phyloP scores from a whole-genome alignment of 163 green algal species.

The Botryococcus braunii region DNA sequence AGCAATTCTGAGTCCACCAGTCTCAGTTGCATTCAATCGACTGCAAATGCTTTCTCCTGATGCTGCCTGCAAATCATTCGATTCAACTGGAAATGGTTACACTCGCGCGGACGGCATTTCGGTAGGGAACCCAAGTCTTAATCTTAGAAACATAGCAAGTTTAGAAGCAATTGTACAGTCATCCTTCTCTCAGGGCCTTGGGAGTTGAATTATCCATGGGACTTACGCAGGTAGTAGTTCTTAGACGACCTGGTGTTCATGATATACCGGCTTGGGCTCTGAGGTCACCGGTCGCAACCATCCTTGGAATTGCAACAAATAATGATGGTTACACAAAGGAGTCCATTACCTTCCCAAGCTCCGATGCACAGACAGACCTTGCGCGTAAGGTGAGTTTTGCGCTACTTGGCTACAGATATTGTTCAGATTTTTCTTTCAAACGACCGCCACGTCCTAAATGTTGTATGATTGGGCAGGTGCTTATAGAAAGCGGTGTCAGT shows the following conservation, averaged over 20 bases:
- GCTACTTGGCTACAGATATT: background rate
- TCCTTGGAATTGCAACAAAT: slow-evolving; percentile 5
- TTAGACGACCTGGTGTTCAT: too few relatives aligned
- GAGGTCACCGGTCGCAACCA: background rate
- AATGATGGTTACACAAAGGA: slow-evolving; percentile 11
- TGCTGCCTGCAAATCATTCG: slow-evolving; percentile 11
- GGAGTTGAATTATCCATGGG: too few relatives aligned
- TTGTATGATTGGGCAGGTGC: background rate
- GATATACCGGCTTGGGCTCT: background rate
- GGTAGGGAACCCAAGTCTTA: too few relatives aligned
- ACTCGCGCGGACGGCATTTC: slow-evolving; percentile 2
- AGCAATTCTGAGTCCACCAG: background rate
- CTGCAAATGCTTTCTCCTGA: slow-evolving; percentile 15
- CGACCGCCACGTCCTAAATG: background rate
- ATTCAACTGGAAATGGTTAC: slow-evolving; percentile 6
- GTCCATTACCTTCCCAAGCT: slow-evolving; percentile 4
- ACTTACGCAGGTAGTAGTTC: too few relatives aligned
- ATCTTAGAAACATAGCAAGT: too few relatives aligned
- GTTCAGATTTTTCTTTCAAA: background rate
- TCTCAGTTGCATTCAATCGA: slow-evolving; percentile 4
- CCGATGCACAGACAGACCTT: slow-evolving; percentile 8
- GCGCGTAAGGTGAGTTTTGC: background rate
- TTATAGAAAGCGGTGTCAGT: too few relatives aligned
- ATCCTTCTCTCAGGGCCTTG: too few relatives aligned
- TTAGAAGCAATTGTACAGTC: too few relatives aligned